Evolutionary conservation across 23 red algal species (phyloP), one percentile per base, ranked within the genome.

Genomic region (Gracilariopsis chorda): DNA sequence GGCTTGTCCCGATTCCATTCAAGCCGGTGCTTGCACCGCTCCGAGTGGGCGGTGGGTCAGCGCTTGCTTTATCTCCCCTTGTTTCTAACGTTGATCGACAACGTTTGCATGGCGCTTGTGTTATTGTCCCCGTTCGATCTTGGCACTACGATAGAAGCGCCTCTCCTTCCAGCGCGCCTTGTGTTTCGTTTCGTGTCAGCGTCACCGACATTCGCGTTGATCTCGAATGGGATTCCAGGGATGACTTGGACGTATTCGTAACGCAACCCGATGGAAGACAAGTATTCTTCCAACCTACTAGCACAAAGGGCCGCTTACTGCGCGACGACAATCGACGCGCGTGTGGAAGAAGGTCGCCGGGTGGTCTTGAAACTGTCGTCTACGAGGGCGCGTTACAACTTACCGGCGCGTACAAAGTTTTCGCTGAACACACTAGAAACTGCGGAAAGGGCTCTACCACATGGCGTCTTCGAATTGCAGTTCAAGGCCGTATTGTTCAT

Each of bases 171-270:
- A 10, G 39, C 67, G 40, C 40, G 67, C 37, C 62, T 13, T 84
- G 80, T 44, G 80, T 84, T 4, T n/a, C 80, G 41, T 84, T 84
- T 44, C 80, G 80, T 44, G 42, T 61, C 11, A 21, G 14, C 11
- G 39, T 67, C n/a, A 37, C 40, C 2, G 35, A 84, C 24, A 19
- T 84, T 9, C 80, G 57, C 30, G 58, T 84, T 7, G 58, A 84
- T 8, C 35, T 67, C 16, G 25, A 45, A 36, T 84, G 80, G 80
- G 57, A 84, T 28, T 64, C 55, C 33, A 16, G 42, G 19, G 80
- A 84, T 56, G 80, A 84, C 19, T 40, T 84, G 55, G 80, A 84
- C 57, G 30, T 84, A 57, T 61, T 64, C 16, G 80, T 84, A 17
- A 84, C 34, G 34, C 51, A 84, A 28, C 80, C 80, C 32, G 80